These are phyloP conservation scores for Fusarium secorum DNA, from an alignment of 2,329 filamentous ascomycete genomes.

Conservation along the genomic window DNA sequence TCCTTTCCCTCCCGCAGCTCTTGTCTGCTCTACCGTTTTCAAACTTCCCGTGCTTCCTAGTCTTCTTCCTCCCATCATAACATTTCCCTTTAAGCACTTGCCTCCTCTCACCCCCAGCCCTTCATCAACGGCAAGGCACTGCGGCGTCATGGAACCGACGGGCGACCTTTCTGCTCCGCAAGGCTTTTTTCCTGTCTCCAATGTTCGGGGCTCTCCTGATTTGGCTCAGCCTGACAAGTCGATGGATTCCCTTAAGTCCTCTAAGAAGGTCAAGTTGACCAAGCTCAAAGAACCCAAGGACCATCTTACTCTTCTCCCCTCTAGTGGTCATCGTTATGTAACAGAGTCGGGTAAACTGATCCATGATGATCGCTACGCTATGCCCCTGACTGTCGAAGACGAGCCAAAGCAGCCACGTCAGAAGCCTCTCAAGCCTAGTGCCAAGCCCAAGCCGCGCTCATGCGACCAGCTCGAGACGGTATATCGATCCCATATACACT, in stretches of 20 bases:
- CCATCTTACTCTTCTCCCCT: slow-evolving; percentile 11
- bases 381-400: slow-evolving; percentile 2
- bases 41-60: background rate
- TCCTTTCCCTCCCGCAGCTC: slow-evolving; percentile 2
- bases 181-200: slow-evolving; percentile 13
- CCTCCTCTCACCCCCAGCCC: background rate
- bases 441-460: slow-evolving; percentile 21
- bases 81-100: background rate
- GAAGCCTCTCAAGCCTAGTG: background rate
- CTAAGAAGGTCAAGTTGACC: slow-evolving; percentile 12
- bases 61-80: background rate
- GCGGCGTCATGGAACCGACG: slow-evolving; percentile 6
- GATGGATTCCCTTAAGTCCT: background rate
- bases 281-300: slow-evolving; percentile 16
- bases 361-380: slow-evolving; percentile 16
- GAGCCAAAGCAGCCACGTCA: slow-evolving; percentile 17
- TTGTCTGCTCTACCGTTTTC: slow-evolving; percentile 5
- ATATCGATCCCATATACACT: slow-evolving; percentile 8
- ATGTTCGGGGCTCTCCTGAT: slow-evolving; percentile 5
- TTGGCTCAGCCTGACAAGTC: background rate
- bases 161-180: slow-evolving; percentile 1
- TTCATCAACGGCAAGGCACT: background rate
- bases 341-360: slow-evolving; percentile 6
- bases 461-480: slow-evolving; percentile 20
- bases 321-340: slow-evolving; percentile 22